Conservation (phyloP, 192 early-diverging fungal genomes). For the Chytriomyces sp. region DNA sequence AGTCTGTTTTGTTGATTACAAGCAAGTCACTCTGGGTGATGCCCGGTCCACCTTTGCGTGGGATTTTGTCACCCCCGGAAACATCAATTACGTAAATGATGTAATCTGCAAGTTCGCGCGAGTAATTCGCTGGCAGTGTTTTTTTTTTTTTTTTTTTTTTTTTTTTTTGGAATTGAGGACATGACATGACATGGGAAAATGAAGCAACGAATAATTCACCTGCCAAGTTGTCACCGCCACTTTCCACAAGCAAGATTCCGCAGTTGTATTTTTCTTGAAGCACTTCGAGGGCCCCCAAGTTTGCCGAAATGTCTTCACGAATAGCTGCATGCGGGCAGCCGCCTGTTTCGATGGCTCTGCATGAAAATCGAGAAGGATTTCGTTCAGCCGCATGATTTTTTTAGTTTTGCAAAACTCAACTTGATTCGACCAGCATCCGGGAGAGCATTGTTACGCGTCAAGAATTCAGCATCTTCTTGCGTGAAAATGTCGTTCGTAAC, state of each 20-base stretch:
- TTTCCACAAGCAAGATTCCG: conserved; percentile 87
- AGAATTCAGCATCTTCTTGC: conserved; percentile 94
- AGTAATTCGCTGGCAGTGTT: conserved; percentile 51
- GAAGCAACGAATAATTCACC: conserved; percentile 28
- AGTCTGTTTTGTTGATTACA: conserved; percentile 96
- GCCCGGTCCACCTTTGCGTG: conserved; percentile 97
- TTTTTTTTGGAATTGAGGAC: background rate
- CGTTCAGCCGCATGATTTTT: no score
- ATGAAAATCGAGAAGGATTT: no score
- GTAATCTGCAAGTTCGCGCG: conserved; percentile 77
- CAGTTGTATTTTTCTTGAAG: conserved; percentile 86
- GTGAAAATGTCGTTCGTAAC: conserved; percentile 99
- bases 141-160: background rate
- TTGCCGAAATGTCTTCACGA: conserved; percentile 95
- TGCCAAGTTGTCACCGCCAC: conserved; percentile 93
- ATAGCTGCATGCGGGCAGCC: conserved; percentile 96
- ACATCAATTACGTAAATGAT: conserved; percentile 99
- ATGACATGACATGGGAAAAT: background rate
- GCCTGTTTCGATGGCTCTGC: conserved; percentile 88
- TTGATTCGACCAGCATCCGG: conserved; percentile 79
- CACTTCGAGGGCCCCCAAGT: conserved; percentile 85
- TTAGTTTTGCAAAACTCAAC: no score
- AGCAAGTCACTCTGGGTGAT: conserved; percentile 95
- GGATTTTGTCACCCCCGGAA: conserved; percentile 95
- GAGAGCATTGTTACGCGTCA: conserved; percentile 86